Conservation (phyloP, 2,329 filamentous ascomycete species). For the Talaromyces verruculosus region DNA sequence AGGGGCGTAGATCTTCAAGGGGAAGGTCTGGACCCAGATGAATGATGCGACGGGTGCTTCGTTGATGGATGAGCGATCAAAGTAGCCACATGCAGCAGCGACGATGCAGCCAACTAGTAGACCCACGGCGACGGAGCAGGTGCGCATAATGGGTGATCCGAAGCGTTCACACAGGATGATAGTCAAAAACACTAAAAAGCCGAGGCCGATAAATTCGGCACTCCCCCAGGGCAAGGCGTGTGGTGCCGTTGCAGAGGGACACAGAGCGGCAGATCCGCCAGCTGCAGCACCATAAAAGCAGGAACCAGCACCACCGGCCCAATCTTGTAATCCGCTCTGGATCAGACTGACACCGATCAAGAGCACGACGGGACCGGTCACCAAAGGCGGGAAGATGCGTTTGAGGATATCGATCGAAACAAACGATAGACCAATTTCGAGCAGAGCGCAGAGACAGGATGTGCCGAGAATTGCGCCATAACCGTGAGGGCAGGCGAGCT, state of each 20-base stretch:
- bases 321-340: slow-evolving; percentile 62
- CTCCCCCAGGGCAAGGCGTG: slow-evolving; percentile 62
- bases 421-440: slow-evolving; percentile 66
- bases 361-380: slow-evolving; percentile 67
- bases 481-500: slow-evolving; percentile 63
- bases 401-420: slow-evolving; percentile 60
- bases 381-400: slow-evolving; percentile 65
- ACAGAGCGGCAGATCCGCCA: slow-evolving; percentile 53
- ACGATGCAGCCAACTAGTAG: slow-evolving; percentile 67
- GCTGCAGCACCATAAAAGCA: slow-evolving; percentile 38
- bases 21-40: slow-evolving; percentile 69
- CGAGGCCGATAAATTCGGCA: slow-evolving; percentile 65
- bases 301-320: slow-evolving; percentile 64
- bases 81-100: slow-evolving; percentile 65
- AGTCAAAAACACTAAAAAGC: slow-evolving; percentile 66
- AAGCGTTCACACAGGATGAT: slow-evolving; percentile 70
- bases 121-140: slow-evolving; percentile 64
- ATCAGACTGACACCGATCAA: slow-evolving; percentile 67
- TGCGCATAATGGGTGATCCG: slow-evolving; percentile 69
- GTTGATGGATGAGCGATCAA: slow-evolving; percentile 59
- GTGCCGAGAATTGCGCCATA: slow-evolving; percentile 67
- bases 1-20: slow-evolving; percentile 63
- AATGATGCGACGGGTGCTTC: slow-evolving; percentile 64
- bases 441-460: slow-evolving; percentile 45
- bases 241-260: slow-evolving; percentile 59